These are phyloP conservation scores for Cucurbita pepo DNA, from an alignment of 306 rosid genomes.

Conservation along the genomic window DNA sequence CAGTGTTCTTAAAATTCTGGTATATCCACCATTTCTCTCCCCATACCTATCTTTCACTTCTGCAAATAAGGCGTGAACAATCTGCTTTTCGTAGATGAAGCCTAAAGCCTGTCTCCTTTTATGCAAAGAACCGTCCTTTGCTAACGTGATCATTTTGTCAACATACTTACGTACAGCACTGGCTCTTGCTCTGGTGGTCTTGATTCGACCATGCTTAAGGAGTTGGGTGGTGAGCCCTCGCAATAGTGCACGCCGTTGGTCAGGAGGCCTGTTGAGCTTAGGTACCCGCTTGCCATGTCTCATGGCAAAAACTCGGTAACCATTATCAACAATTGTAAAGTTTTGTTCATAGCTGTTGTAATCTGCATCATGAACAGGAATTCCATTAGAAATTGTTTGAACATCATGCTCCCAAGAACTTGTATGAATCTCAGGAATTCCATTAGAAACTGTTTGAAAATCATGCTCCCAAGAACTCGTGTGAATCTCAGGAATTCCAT, in stretches of 20 bases:
- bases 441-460: background rate
- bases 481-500: background rate
- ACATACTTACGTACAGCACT: constrained; percentile 82
- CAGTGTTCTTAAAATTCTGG: constrained; percentile 67
- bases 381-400: background rate
- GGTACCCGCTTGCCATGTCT: constrained; percentile 86
- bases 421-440: background rate
- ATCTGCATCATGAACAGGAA: constrained; percentile 30
- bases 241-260: constrained; percentile 75
- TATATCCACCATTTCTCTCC: constrained; percentile 87
- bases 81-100: constrained; percentile 82
- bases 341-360: constrained; percentile 23
- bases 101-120: constrained; percentile 98
- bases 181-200: constrained; percentile 92
- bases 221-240: constrained; percentile 94
- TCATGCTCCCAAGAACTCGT: background rate
- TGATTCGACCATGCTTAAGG: constrained; percentile 83
- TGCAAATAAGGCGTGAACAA: constrained; percentile 87
- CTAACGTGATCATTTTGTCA: constrained; percentile 89
- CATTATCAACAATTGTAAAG: constrained; percentile 44
- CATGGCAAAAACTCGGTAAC: constrained; percentile 69
- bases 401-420: background rate
- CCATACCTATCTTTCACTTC: constrained; percentile 87
- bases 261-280: constrained; percentile 90
- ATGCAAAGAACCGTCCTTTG: constrained; percentile 86